Evolutionary conservation across 495 filamentous ascomycete species (phyloP), one percentile per base, ranked within the genome.

Genomic region (Pseudevernia furfuracea): DNA sequence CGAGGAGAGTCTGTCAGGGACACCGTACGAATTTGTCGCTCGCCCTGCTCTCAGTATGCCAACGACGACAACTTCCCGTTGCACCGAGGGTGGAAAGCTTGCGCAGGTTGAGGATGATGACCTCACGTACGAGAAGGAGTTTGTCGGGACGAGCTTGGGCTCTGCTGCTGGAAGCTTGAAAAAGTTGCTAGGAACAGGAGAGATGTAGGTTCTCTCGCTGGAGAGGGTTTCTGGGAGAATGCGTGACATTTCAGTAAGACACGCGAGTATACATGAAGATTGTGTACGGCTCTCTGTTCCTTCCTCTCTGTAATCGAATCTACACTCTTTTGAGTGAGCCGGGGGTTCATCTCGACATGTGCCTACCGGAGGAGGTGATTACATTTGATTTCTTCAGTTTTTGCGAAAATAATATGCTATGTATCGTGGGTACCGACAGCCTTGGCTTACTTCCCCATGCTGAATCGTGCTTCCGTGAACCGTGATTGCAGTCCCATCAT

Each of bases 1-100:
- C 25, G 76, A 79, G 39, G 74, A 77, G 53, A 74, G 77, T 60
- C 66, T 74, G 59, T 70, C 64, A 30, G 68, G 71, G 56, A 72
- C 74, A 23, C 74, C 75, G 17, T 65, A 71, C 43, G 63, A 68
- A 52, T 65, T 72, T 63, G 62, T 70, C 17, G 70, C 72, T 61
- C 74, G 79, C 9, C 61, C 66, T 23, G 48, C 69, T 21, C 59
- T 66, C 59, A 71, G 67, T 43, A 59, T 66, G 68, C 72, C 60
- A 65, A 69, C 59, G 49, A 74, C 38, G 66, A 69, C 48, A 59
- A 70, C 39, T 58, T 66, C 44, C 66, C 67, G 23, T 67, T 69
- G 55, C 58, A 70, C 8, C 43, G 65, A 59, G 62, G 69, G 38
- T 52, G 58, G 5, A 65, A 53, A 56, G 14, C 48, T 62, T 10